Evolutionary conservation across 371 early-diverging fungal species (phyloP), one percentile per base, ranked within the genome.

Genomic region (Thermomucor indicae-seudaticae): DNA sequence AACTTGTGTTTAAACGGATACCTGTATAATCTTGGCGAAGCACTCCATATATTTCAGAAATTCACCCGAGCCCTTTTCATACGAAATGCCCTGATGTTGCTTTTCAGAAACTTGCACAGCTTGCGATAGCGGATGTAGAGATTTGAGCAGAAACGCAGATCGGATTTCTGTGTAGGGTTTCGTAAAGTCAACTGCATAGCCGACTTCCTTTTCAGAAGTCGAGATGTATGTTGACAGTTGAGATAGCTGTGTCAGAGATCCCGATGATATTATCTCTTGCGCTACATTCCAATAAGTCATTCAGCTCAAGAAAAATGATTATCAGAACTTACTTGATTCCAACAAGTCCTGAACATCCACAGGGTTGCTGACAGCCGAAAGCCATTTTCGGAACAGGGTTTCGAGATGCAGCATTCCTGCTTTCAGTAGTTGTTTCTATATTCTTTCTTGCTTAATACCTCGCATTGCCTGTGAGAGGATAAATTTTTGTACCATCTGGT

Each of bases 161-260:
- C 93, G 75, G 40, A 90, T 84, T n/a, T 88, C 84, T 4, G 79
- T 74, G 58, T 88, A 91, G 0, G 81, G 79, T 53, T 85, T 83
- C 35, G 87, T 78, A 35, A 85, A 85, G 50, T 83, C 81, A 22
- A 80, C 75, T n/a, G 70, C 56, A 51, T 85, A 79, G 29, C 82
- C 80, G 37, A 73, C 75, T 48, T 84, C 83, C 10, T 64, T 64
- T 47, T 78, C 80, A 14, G 80, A 80, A 27, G 80, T 67, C 24
- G 78, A 64, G 24, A 87, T 72, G 43, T 86, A 84, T 0, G 79
- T 83, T 0, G 84, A 81, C 37, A 87, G 57, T 61, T 78, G 81
- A 27, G 80, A 78, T 42, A 87, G 63, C 44, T 80, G 71, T 43
- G 65, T 71, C 42, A 71, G 55, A 0, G 70, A 57, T 14, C 51